Evolutionary conservation across 1,284 basidiomycete genomes (phyloP).

Genomic region (Cutaneotrichosporon spelunceum): DNA sequence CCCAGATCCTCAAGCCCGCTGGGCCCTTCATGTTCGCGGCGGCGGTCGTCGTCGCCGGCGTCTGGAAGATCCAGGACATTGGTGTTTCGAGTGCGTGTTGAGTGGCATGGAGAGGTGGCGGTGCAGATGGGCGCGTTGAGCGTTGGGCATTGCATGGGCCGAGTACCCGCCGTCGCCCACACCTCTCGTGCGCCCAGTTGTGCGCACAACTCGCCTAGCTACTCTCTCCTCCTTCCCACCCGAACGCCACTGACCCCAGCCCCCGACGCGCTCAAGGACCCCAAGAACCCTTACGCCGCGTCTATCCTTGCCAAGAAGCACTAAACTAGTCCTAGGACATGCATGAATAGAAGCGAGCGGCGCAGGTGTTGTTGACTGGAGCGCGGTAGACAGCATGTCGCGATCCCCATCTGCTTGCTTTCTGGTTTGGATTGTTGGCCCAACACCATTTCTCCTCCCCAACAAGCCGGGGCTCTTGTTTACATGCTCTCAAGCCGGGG

Average conservation of each 20-base stretch:
- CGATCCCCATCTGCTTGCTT: too few relatives aligned
- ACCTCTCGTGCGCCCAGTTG: neutral
- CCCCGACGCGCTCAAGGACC: constrained; percentile 39
- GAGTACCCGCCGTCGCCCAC: too few relatives aligned
- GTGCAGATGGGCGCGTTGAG: too few relatives aligned
- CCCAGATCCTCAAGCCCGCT: constrained; percentile 44
- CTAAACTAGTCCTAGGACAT: constrained; percentile 17
- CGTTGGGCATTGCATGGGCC: too few relatives aligned
- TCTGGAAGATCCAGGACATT: constrained; percentile 40
- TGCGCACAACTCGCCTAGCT: neutral
- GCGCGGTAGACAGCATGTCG: neutral
- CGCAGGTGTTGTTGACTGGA: neutral
- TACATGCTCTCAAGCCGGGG: too few relatives aligned
- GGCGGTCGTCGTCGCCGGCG: constrained; percentile 40
- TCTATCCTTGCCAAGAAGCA: constrained; percentile 25
- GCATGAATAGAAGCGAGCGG: constrained; percentile 18
- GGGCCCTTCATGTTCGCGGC: constrained; percentile 45
- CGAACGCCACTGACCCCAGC: constrained; percentile 22
- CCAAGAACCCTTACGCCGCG: constrained; percentile 37
- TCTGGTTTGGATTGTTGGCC: too few relatives aligned
- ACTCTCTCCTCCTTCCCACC: neutral
- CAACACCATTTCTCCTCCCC: too few relatives aligned
- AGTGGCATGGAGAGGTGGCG: neutral
- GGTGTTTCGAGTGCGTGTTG: constrained; percentile 40
- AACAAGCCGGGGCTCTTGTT: too few relatives aligned